Evolutionary conservation across 805 yeast species (phyloP).

Genomic region (Saccharomycopsis babjevae): DNA sequence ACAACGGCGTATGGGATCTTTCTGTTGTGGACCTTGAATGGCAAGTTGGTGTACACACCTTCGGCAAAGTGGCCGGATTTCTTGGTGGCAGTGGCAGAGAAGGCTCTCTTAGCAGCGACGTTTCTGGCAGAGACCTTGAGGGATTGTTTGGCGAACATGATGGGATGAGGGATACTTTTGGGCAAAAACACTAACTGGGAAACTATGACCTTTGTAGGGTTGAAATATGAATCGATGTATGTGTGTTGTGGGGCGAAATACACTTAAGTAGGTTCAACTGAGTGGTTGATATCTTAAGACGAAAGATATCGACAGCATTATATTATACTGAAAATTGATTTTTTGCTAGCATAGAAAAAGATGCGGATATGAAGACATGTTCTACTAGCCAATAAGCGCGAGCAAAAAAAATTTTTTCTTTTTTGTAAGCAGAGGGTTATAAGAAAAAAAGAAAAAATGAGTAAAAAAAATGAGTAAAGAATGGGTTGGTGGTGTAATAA

Average conservation of each 20-base stretch:
- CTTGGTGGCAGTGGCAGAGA: slow-evolving; percentile 44
- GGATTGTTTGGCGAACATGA: slow-evolving; percentile 28
- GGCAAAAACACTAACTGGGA: background rate
- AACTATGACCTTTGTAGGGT: too few species aligned
- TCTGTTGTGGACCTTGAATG: slow-evolving; percentile 91
- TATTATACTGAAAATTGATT: background rate
- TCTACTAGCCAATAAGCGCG: too few species aligned
- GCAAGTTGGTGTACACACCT: slow-evolving; percentile 87
- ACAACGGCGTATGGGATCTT: slow-evolving; percentile 77
- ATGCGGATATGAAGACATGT: too few species aligned
- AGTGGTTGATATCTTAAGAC: background rate
- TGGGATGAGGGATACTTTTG: slow-evolving; percentile 5
- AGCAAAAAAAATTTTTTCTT: too few species aligned
- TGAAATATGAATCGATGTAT: too few species aligned
- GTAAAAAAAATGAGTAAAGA: too few species aligned
- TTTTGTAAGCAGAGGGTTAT: too few species aligned
- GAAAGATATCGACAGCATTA: background rate
- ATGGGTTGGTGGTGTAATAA: too few species aligned
- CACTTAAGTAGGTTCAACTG: background rate
- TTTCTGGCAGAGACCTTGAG: slow-evolving; percentile 11
- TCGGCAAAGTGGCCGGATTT: slow-evolving; percentile 50
- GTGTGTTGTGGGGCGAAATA: too few species aligned
- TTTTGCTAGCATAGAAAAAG: too few species aligned
- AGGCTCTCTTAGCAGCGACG: slow-evolving; percentile 32
- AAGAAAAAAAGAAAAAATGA: too few species aligned